A percentile compares a stretch with the other conserved stretches of the same genome.
These are phyloP conservation scores for Ceriops zippeliana DNA, from an alignment of 345 rosid species.

Conservation along the genomic window DNA sequence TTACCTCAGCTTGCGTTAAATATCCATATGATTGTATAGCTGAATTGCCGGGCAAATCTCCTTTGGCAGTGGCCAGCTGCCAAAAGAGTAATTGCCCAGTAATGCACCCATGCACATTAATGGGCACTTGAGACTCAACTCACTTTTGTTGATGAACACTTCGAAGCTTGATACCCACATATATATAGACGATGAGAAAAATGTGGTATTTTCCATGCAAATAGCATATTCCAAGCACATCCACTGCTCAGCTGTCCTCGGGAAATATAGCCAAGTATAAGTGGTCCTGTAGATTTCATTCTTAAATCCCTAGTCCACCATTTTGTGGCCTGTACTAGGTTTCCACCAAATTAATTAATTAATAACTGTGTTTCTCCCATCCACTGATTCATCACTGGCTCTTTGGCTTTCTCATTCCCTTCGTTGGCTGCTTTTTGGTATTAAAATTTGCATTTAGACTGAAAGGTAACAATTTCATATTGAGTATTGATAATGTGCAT, in stretches of 20 bases:
- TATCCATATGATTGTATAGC: not conserved
- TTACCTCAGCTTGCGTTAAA: not conserved
- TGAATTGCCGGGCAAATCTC: conserved; percentile 36
- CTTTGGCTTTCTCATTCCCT: not conserved
- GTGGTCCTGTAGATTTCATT: conserved; percentile 14
- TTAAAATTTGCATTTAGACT: too few relatives aligned
- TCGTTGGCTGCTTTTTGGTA: too few relatives aligned
- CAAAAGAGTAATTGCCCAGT: conserved; percentile 29
- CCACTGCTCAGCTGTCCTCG: not conserved
- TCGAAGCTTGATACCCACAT: not conserved
- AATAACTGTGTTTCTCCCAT: too few relatives aligned
- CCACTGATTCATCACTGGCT: too few relatives aligned
- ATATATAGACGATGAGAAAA: conserved; percentile 9
- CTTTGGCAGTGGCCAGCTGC: conserved; percentile 38
- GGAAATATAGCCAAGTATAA: not conserved
- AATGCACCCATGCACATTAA: conserved; percentile 19
- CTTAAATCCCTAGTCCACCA: not conserved
- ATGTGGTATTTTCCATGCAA: conserved; percentile 8
- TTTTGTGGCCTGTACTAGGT: not conserved
- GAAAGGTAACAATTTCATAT: too few relatives aligned
- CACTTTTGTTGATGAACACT: conserved; percentile 2
- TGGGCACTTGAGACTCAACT: not conserved
- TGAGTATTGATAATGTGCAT: too few relatives aligned
- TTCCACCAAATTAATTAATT: not conserved
- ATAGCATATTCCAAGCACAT: conserved; percentile 28